Evolutionary conservation across 176 grass and related monocot species (phyloP), one percentile per base, ranked within the genome.

Genomic region (Aegilops sharonensis): DNA sequence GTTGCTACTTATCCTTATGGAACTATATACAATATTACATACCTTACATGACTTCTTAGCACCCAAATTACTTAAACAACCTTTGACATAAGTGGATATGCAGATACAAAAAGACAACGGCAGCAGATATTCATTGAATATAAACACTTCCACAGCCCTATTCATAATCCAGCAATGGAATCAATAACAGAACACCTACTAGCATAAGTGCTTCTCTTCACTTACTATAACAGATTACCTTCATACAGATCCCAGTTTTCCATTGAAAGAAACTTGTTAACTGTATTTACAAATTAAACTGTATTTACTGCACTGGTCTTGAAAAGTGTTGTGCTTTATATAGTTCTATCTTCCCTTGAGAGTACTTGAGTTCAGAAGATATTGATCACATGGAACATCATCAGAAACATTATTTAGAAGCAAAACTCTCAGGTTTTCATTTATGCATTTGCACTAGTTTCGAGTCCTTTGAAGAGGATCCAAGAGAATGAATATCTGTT

Each of bases 301-400:
- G 35, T 62, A 79, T 72, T 32, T 18, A 29, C 15, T 77, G 65
- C 21, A 66, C 9, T 5, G 5, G n/a, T 4, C 45, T 54, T 76
- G 14, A 32, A 29, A 54, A 32, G 56, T 63, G 60, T 24, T 63
- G 21, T 11, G n/a, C 3, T 63, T 63, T 24, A 54, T 24, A 24
- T 63, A 24, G 7, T 59, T 59, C 18, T n/a, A 54, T 57, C 15
- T 62, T 62, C 68, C 68, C 39, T 13, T 11, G n/a, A 40, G 21
- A 62, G 59, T 23, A 0, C 59, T 9, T 1, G 7, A 31, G 9
- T 17, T 54, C 27, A 30, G n/a, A 48, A 48, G 7, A 84, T 64
- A 45, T 21, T 42, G 65, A 72, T 75, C 66, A 79, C 9, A 59
- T 66, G 56, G 67, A 85, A 66, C 40, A 67, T 62, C 36, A 15